Conservation (phyloP, 768 basidiomycete genomes). For the Paxillus involutus region DNA sequence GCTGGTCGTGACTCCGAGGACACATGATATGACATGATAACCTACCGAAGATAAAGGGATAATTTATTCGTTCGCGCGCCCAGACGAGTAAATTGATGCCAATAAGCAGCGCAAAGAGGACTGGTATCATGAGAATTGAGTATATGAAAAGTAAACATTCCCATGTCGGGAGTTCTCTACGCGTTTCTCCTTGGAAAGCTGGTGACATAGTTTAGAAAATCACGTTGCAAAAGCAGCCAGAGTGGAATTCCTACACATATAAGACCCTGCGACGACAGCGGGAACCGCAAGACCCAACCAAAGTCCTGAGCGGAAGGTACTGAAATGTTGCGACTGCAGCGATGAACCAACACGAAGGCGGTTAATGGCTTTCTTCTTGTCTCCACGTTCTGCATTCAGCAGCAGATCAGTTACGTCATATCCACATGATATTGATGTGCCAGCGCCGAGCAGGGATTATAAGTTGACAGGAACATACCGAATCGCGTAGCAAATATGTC, state of each 20-base stretch:
- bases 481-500: conserved; percentile 74
- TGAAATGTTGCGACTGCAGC: conserved; percentile 64
- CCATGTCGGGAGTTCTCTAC: conserved; percentile 63
- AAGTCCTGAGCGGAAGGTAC: conserved; percentile 73
- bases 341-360: conserved; percentile 56
- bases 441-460: no score
- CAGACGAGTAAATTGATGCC: conserved; percentile 85
- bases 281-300: conserved; percentile 73
- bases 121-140: conserved; percentile 68
- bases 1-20: neutral
- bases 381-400: conserved; percentile 51
- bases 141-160: conserved; percentile 78
- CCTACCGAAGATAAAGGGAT: conserved; percentile 88
- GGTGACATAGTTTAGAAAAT: neutral
- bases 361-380: conserved; percentile 73
- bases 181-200: conserved; percentile 59
- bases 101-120: conserved; percentile 73
- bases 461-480: conserved; percentile 44
- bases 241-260: conserved; percentile 42
- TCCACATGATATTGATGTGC: neutral
- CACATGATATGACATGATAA: neutral
- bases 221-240: neutral
- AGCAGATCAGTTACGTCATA: neutral
- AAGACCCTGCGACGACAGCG: conserved; percentile 62
- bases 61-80: conserved; percentile 79